These are phyloP conservation scores for Aspergillus leporis DNA, from an alignment of 495 filamentous ascomycete species.

Conservation along the genomic window DNA sequence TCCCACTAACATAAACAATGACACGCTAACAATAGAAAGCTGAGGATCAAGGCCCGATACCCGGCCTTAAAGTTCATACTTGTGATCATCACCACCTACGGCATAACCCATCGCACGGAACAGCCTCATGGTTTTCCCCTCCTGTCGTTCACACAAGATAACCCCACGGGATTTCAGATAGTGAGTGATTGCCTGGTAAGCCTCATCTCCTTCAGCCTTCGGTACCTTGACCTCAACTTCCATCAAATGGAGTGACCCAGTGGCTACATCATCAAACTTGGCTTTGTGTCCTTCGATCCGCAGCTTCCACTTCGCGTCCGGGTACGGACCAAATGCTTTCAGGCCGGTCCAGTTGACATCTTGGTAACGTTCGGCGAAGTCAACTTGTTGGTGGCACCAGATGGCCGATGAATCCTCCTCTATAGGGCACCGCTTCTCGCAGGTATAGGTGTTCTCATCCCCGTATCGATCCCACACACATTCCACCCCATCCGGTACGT, in stretches of 20 bases:
- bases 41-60: too few relatives aligned
- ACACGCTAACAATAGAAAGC: too few relatives aligned
- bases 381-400: slow-evolving; percentile 5
- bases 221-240: slow-evolving; percentile 10
- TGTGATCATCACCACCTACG: too few relatives aligned
- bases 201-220: neutral
- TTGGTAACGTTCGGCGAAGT: neutral
- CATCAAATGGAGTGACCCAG: slow-evolving; percentile 5
- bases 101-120: slow-evolving; percentile 6
- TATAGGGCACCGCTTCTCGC: slow-evolving; percentile 7
- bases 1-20: too few relatives aligned
- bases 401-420: neutral
- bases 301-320: slow-evolving; percentile 12
- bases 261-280: slow-evolving; percentile 10
- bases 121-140: slow-evolving; percentile 1
- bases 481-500: neutral
- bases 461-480: slow-evolving; percentile 12
- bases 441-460: slow-evolving; percentile 1
- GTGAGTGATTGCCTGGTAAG: neutral
- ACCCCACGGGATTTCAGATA: slow-evolving; percentile 1
- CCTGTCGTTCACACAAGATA: slow-evolving; percentile 6
- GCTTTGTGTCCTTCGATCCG: slow-evolving; percentile 1
- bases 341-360: neutral
- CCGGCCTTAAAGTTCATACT: neutral
- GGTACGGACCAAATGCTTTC: slow-evolving; percentile 1